Evolutionary conservation across 2,329 filamentous ascomycete genomes (phyloP).

Genomic region (Xylariomycetidae sp.): DNA sequence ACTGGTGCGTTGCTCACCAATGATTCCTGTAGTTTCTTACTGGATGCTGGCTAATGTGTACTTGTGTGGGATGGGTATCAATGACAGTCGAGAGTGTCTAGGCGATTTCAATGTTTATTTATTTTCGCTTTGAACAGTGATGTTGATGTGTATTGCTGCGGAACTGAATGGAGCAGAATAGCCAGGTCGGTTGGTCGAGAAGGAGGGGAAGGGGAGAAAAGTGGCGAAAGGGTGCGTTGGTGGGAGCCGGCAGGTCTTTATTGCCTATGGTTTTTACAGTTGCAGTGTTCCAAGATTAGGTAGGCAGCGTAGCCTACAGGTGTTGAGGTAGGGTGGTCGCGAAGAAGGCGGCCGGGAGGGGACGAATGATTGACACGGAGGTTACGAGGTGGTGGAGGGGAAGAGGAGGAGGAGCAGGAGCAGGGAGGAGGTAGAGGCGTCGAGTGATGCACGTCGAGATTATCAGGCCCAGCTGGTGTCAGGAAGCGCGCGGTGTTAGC

Average conservation of each 20-base stretch:
- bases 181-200: slow-evolving; percentile 7
- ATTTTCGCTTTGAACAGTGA: slow-evolving; percentile 16
- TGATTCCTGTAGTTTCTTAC: slow-evolving; percentile 10
- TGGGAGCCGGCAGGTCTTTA: slow-evolving; percentile 29
- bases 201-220: slow-evolving; percentile 23
- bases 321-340: slow-evolving; percentile 23
- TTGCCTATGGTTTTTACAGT: no score
- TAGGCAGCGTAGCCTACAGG: no score
- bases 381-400: no score
- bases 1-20: no score
- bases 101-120: slow-evolving; percentile 29
- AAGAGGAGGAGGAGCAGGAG: no score
- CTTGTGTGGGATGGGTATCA: background rate
- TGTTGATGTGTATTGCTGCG: background rate
- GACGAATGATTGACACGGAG: slow-evolving; percentile 15
- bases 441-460: slow-evolving; percentile 22
- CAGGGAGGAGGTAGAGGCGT: slow-evolving; percentile 17
- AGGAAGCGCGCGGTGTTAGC: slow-evolving; percentile 22
- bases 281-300: no score
- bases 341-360: slow-evolving; percentile 19
- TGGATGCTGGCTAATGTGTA: no score
- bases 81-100: no score
- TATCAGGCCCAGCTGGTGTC: slow-evolving; percentile 18
- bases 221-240: slow-evolving; percentile 23
- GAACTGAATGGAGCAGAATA: slow-evolving; percentile 4